phyloP scores from a whole-genome alignment of 129 eudicot species.

The Flaveria trinervia region DNA sequence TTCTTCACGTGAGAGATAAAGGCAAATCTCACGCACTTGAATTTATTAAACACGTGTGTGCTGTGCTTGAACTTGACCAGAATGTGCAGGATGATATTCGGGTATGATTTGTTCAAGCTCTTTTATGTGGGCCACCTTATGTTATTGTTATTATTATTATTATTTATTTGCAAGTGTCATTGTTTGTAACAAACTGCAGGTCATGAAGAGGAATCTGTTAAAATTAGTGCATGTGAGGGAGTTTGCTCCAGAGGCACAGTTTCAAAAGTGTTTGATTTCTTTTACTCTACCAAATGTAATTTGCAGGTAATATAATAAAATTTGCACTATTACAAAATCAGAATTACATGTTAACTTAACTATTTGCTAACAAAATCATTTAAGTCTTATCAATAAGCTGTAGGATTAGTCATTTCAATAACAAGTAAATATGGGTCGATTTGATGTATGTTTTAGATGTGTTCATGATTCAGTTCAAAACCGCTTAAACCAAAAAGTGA shows the following conservation, averaged over 20 bases:
- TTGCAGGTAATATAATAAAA: constrained; percentile 68
- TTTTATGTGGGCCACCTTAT: neutral
- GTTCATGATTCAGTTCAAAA: too few relatives aligned
- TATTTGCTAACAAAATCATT: neutral
- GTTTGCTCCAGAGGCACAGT: constrained; percentile 97
- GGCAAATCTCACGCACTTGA: constrained; percentile 71
- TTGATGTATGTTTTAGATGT: neutral
- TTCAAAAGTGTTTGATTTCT: constrained; percentile 43
- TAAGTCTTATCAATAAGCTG: neutral
- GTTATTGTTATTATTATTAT: neutral
- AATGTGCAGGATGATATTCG: constrained; percentile 84
- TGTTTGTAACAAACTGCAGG: constrained; percentile 40
- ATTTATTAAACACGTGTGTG: constrained; percentile 85
- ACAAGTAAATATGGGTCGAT: neutral
- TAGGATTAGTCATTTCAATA: neutral
- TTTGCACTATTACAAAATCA: neutral
- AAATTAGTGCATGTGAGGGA: constrained; percentile 68
- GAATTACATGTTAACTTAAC: neutral
- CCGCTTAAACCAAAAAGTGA: too few relatives aligned
- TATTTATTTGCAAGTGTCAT: neutral
- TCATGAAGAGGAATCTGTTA: constrained; percentile 79
- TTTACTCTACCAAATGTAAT: constrained; percentile 84
- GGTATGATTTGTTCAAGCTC: constrained; percentile 41
- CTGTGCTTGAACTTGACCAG: constrained; percentile 81
- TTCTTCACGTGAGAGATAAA: constrained; percentile 49